Base-by-base conservation (phyloP, 345 rosid species). In the Arabis hirsuta region DNA sequence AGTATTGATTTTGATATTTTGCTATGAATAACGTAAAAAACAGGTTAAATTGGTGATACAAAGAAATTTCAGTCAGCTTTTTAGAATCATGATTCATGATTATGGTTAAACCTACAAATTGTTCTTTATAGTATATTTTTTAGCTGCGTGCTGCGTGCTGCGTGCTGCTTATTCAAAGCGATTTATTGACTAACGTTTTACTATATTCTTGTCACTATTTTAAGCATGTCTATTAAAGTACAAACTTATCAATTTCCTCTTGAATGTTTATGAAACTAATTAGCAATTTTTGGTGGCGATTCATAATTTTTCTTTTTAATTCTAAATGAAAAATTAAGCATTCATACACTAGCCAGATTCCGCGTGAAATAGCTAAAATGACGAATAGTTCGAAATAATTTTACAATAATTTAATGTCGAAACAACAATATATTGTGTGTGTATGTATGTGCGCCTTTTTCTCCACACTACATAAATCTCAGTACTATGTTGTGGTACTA, bases 131-230 rank as follows among this genome's bases (percentile, higher is more conserved):
- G 2, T 36, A 7, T 12, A 12, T 11, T 64, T 39, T 22, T 7
- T 11, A 13, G 29, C 29, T 53, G 62, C 51, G 51, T 60, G 67
- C 43, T 39, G 62, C 51, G 51, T 60, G 67, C 43, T 39, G 41
- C 51, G 9, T 22, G 41, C 41, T 36, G 5, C 51, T 50, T 62
- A 36, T 50, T 26, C 58, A 29, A 60, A 51, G 14, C 55, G 19
- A 42, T 51, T 12, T 61, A 42, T 71, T 52, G 69, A 53, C 69
- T 34, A 29, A 27, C 34, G 43, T 50, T 32, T 71, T 61, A 53
- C 9, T 5, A 26, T 32, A 45, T 16, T 19, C 11, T 67, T 57
- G 16, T 20, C 27, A 24, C 27, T 44, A 43, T 57, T 22, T 24
- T 47, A 51, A 43, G 53, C 61, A 29, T 43, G 68, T 51, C 42